Evolutionary conservation across 2,329 filamentous ascomycete genomes (phyloP).

Genomic region (Trichoderma koningii): DNA sequence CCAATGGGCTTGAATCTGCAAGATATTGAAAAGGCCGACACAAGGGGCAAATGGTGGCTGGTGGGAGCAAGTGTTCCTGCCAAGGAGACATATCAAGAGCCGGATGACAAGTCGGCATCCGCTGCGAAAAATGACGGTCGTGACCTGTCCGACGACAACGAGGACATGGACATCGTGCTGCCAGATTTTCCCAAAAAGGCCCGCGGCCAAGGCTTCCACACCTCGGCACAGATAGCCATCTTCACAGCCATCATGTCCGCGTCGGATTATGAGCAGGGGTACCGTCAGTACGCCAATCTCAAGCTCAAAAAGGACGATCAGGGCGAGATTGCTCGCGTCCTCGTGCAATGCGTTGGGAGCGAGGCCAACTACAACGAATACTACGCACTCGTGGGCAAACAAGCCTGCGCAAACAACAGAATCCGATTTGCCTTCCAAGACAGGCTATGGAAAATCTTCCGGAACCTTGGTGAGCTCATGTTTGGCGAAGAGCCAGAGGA

Average conservation of each 20-base stretch:
- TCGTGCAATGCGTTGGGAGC: constrained; percentile 82
- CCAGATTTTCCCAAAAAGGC: constrained; percentile 74
- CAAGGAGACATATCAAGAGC: constrained; percentile 30
- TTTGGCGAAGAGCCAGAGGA: constrained; percentile 63
- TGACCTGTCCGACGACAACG: constrained; percentile 42
- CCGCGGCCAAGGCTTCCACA: constrained; percentile 81
- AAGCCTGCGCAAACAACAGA: constrained; percentile 73
- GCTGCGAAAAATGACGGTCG: constrained; percentile 30
- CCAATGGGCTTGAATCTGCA: constrained; percentile 78
- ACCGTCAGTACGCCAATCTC: constrained; percentile 76
- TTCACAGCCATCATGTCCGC: constrained; percentile 90
- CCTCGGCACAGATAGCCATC: constrained; percentile 82
- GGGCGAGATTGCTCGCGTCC: constrained; percentile 80
- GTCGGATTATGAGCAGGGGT: constrained; percentile 79
- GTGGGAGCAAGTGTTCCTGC: constrained; percentile 87
- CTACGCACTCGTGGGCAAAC: constrained; percentile 81
- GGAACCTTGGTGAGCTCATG: constrained; percentile 77
- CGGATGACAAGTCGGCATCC: constrained; percentile 30
- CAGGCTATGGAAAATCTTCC: constrained; percentile 82
- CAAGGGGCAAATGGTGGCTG: constrained; percentile 97
- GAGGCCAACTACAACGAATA: constrained; percentile 90
- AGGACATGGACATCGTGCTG: constrained; percentile 52
- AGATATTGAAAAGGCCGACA: constrained; percentile 81
- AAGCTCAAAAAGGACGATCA: constrained; percentile 84
- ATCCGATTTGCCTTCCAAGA: constrained; percentile 86